Conservation (phyloP, 495 filamentous ascomycete species). For the Stereocaulon alpinum region DNA sequence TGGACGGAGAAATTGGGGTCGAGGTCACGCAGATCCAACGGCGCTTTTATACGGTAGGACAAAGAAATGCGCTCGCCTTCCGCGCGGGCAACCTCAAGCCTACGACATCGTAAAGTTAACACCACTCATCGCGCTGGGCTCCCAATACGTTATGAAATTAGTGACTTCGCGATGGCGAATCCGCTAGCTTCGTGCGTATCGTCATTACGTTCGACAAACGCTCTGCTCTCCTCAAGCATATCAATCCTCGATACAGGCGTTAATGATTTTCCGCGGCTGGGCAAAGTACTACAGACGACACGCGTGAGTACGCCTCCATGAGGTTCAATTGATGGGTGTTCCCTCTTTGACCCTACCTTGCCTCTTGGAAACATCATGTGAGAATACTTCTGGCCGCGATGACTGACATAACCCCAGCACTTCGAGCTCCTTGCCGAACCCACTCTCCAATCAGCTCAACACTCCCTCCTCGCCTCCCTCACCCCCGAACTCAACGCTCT, state of each 20-base stretch:
- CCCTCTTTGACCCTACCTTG: not conserved
- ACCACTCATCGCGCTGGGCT: not conserved
- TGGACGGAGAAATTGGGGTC: conserved; percentile 19
- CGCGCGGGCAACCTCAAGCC: not conserved
- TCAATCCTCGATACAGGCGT: conserved; percentile 61
- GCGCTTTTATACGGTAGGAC: not conserved
- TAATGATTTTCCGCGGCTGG: conserved; percentile 62
- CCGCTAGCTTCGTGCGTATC: conserved; percentile 55
- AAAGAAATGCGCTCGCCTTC: not conserved
- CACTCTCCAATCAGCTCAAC: conserved; percentile 57
- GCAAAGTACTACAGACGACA: conserved; percentile 59
- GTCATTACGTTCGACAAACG: conserved; percentile 59
- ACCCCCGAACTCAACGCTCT: conserved; percentile 61
- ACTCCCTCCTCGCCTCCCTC: conserved; percentile 59
- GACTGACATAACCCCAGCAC: conserved; percentile 38
- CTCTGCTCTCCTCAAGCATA: conserved; percentile 65
- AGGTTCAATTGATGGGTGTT: not conserved
- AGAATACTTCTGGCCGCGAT: not conserved
- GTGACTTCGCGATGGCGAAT: conserved; percentile 16
- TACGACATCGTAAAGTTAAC: not conserved
- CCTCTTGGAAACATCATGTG: not conserved
- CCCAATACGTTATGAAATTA: not conserved
- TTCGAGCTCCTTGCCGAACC: conserved; percentile 69
- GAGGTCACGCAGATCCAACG: conserved; percentile 13
- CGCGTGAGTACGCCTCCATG: conserved; percentile 38